phyloP scores from a whole-genome alignment of 257 asterid genomes.

The Avicennia marina region DNA sequence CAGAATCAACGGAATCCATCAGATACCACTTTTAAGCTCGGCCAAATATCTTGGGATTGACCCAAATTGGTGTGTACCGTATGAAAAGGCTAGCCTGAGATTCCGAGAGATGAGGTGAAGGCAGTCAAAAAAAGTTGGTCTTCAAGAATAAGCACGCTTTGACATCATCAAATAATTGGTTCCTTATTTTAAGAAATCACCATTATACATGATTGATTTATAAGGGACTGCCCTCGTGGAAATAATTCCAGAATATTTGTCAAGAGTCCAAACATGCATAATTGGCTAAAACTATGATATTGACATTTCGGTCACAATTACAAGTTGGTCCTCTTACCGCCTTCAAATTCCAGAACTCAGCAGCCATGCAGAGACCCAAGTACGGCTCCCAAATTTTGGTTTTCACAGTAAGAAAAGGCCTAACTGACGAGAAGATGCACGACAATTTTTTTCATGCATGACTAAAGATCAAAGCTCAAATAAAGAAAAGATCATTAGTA shows the following conservation, averaged over 20 bases:
- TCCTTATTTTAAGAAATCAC: no score
- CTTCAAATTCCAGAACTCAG: no score
- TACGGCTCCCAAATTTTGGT: no score
- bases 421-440: background rate
- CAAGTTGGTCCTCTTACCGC: background rate
- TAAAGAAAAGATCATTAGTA: background rate
- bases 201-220: no score
- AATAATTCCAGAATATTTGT: no score
- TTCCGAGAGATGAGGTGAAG: background rate
- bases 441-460: background rate
- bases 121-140: no score
- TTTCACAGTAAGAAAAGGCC: background rate
- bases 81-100: slow-evolving; percentile 7
- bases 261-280: background rate
- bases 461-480: background rate
- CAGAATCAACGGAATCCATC: slow-evolving; percentile 7
- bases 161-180: no score
- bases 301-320: no score
- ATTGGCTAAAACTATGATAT: background rate
- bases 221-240: no score
- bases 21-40: background rate
- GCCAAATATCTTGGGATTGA: background rate
- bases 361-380: no score
- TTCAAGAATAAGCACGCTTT: no score
- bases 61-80: slow-evolving; percentile 3